Evolutionary conservation across 2,329 filamentous ascomycete genomes (phyloP), one percentile per base, ranked within the genome.

Genomic region (Phyllosticta citribraziliensis): DNA sequence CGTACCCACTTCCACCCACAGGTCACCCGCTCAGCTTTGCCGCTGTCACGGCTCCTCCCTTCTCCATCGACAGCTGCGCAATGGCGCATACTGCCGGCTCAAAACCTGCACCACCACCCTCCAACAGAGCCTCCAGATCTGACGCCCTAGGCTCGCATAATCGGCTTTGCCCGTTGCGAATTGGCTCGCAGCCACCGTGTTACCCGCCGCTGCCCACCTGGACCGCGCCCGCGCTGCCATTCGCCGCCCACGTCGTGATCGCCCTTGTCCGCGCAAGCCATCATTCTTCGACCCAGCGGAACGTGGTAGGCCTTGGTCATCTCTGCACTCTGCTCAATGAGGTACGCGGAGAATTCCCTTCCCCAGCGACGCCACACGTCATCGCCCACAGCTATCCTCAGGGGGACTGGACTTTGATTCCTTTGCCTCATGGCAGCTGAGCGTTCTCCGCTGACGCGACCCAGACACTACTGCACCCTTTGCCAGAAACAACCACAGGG

Each of bases 21-120:
- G 59, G 52, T 61, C 54, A 61, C 56, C 59, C 59, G 59, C 30
- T 47, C 59, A 55, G 56, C 54, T 61, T 55, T 56, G 52, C 59
- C 22, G 55, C 59, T 50, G 33, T 33, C 54, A 30, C 53, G 53
- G 27, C 47, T 47, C 33, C 59, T 55, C 59, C 55, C 58, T 47
- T 30, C 52, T 60, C 58, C 55, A 60, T 56, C 53, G 51, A 25
- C 58, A 35, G 58, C 52, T 54, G 40, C 40, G 40, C 40, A 47
- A n/a, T 47, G 40, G 53, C 59, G 59, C 59, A 47, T 57, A 56
- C 54, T 53, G 50, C 56, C 59, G 59, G 59, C 59, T 40, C 59
- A 60, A 14, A 20, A 35, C 50, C 58, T 47, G 40, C 40, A 47
- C 40, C 40, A 47, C 40, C 40, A 47, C 40, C 14, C 40, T 47